phyloP scores from a whole-genome alignment of 1,284 basidiomycete genomes.

The Sanguinoderma infundibulare region DNA sequence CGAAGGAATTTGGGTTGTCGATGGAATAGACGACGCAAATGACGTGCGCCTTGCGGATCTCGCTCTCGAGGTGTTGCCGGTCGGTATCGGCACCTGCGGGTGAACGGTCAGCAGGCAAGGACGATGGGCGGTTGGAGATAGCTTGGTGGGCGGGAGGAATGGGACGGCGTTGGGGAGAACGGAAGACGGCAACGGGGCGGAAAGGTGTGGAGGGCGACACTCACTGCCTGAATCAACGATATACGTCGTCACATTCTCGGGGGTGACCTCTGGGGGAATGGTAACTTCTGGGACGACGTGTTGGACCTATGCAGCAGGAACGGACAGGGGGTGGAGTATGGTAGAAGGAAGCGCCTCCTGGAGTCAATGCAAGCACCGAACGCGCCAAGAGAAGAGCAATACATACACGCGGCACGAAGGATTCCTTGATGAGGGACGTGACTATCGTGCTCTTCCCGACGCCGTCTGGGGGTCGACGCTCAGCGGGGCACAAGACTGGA shows the following conservation, averaged over 20 bases:
- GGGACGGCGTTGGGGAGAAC: neutral
- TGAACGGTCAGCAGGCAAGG: neutral
- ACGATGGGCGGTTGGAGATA: neutral
- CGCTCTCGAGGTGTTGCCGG: conserved; percentile 87
- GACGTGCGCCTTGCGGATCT: conserved; percentile 96
- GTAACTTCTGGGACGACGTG: conserved; percentile 95
- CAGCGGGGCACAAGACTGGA: neutral
- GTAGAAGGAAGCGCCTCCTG: neutral
- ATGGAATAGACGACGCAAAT: conserved; percentile 98
- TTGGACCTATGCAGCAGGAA: conserved; percentile 63
- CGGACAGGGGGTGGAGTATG: neutral
- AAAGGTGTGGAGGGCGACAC: conserved; percentile 32
- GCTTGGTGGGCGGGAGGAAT: neutral
- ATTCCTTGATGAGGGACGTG: conserved; percentile 94
- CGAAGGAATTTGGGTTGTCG: conserved; percentile 94
- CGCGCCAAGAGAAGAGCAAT: conserved; percentile 12
- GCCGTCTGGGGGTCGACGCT: conserved; percentile 62
- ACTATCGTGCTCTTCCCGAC: conserved; percentile 96
- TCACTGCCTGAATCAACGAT: conserved; percentile 94
- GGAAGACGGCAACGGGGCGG: neutral
- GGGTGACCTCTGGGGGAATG: conserved; percentile 93
- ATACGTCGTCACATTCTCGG: conserved; percentile 94
- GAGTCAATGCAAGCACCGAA: neutral
- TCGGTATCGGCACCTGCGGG: conserved; percentile 74
- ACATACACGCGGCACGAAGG: conserved; percentile 86